Percentiles rank a stretch among this genome's conserved stretches.
These are phyloP conservation scores for Sporothrix variecibatus DNA, from an alignment of 2,329 filamentous ascomycete species.

Conservation along the genomic window DNA sequence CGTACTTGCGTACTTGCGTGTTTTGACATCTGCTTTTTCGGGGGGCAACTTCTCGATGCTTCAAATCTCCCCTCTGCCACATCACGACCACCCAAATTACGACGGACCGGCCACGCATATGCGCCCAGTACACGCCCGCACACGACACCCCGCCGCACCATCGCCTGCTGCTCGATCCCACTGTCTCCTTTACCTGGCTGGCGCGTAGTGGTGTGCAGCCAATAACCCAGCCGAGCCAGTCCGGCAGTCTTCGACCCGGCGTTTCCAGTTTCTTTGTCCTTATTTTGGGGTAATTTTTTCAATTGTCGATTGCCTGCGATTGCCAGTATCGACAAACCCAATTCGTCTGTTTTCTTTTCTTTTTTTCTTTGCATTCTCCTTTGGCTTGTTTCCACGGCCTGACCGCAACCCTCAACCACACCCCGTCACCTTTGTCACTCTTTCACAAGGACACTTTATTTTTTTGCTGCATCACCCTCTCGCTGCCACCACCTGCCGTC, in stretches of 20 bases:
- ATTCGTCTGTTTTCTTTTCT: neutral
- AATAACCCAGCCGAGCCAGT: slow-evolving; percentile 18
- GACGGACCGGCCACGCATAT: neutral
- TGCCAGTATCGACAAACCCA: neutral
- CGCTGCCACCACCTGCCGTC: slow-evolving; percentile 23
- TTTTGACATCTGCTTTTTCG: neutral
- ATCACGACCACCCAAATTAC: neutral
- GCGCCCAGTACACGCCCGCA: neutral
- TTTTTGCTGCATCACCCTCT: neutral
- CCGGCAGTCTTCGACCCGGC: slow-evolving; percentile 18
- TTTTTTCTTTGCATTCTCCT: neutral
- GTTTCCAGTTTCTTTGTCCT: slow-evolving; percentile 19
- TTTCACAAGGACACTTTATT: neutral
- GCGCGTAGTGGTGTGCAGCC: slow-evolving; percentile 16
- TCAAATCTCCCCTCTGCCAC: neutral
- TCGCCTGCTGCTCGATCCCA: neutral
- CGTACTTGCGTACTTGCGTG: too few relatives aligned
- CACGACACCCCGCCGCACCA: neutral
- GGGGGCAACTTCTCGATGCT: neutral
- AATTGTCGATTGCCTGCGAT: neutral
- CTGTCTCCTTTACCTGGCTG: neutral
- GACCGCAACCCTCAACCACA: neutral
- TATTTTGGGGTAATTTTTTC: neutral
- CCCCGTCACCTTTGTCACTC: neutral
- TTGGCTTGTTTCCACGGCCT: neutral